Evolutionary conservation across 2,329 filamentous ascomycete species (phyloP).

Genomic region (Ophiostoma pallidulum): DNA sequence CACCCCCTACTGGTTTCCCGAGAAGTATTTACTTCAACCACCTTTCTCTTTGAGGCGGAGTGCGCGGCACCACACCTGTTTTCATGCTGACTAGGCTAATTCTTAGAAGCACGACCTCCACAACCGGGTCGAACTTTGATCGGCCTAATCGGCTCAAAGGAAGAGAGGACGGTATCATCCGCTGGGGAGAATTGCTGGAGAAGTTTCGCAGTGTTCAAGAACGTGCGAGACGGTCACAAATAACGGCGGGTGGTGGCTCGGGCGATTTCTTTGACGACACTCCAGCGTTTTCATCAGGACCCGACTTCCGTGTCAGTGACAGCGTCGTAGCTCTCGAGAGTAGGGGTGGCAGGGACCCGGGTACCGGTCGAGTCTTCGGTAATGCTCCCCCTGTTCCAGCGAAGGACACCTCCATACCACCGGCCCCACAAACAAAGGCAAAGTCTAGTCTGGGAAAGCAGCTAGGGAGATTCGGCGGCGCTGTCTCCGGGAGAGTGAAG

Average conservation of each 20-base stretch:
- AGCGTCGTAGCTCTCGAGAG: slow-evolving; percentile 27
- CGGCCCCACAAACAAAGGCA: slow-evolving; percentile 44
- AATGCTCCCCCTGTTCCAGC: background rate
- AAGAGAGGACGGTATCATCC: slow-evolving; percentile 74
- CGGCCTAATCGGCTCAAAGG: slow-evolving; percentile 69
- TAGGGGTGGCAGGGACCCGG: slow-evolving; percentile 34
- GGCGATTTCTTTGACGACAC: slow-evolving; percentile 32
- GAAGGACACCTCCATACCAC: slow-evolving; percentile 38
- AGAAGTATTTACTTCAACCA: too few relatives aligned
- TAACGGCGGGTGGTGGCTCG: slow-evolving; percentile 43
- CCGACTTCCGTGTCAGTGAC: slow-evolving; percentile 33
- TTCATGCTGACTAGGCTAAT: background rate
- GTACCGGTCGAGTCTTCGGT: slow-evolving; percentile 26
- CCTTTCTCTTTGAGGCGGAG: background rate
- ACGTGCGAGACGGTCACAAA: slow-evolving; percentile 62
- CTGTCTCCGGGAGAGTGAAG: slow-evolving; percentile 55
- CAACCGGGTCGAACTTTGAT: slow-evolving; percentile 52
- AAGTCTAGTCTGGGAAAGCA: slow-evolving; percentile 56
- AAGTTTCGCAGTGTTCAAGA: slow-evolving; percentile 93
- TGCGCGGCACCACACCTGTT: background rate
- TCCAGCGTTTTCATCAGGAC: slow-evolving; percentile 28
- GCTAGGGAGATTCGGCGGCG: slow-evolving; percentile 62
- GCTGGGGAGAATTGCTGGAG: slow-evolving; percentile 86
- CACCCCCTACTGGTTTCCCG: too few relatives aligned
- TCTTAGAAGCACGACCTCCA: slow-evolving; percentile 36